Evolutionary conservation across 1,284 basidiomycete genomes (phyloP).

Genomic region (Phylloporus sp.): DNA sequence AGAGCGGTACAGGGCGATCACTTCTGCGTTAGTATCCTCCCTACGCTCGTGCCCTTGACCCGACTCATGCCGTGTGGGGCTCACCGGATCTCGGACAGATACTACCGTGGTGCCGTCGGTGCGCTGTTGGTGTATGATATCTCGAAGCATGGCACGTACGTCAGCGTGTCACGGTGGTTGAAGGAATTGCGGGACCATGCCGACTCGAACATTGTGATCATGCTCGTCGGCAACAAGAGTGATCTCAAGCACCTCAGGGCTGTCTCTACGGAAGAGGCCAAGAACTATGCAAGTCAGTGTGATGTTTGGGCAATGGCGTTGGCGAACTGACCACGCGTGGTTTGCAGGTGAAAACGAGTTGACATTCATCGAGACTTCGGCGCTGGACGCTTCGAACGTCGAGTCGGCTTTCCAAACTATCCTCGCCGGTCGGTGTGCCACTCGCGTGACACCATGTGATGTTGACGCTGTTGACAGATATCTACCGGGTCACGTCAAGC

Average conservation of each 20-base stretch:
- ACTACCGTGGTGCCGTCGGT: slow-evolving; percentile 98
- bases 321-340: slow-evolving; percentile 1
- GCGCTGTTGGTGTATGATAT: slow-evolving; percentile 94
- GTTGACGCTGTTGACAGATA: slow-evolving; percentile 59
- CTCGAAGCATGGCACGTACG: slow-evolving; percentile 94
- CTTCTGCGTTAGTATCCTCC: slow-evolving; percentile 84
- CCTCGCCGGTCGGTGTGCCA: slow-evolving; percentile 73
- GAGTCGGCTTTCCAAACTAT: slow-evolving; percentile 98
- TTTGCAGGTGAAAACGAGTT: slow-evolving; percentile 72
- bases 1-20: slow-evolving; percentile 99
- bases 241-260: slow-evolving; percentile 98
- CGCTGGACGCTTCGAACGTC: slow-evolving; percentile 98
- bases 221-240: slow-evolving; percentile 96
- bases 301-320: neutral
- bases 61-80: neutral
- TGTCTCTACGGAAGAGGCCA: slow-evolving; percentile 95
- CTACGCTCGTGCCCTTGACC: neutral
- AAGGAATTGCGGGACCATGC: slow-evolving; percentile 97
- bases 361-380: slow-evolving; percentile 98
- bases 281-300: slow-evolving; percentile 78
- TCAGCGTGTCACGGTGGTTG: slow-evolving; percentile 96
- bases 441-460: neutral
- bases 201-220: slow-evolving; percentile 93
- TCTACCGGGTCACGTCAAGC: slow-evolving; percentile 94
- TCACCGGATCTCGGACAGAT: slow-evolving; percentile 51